These are phyloP conservation scores for Delonix regia DNA, from an alignment of 306 rosid species.

Conservation along the genomic window DNA sequence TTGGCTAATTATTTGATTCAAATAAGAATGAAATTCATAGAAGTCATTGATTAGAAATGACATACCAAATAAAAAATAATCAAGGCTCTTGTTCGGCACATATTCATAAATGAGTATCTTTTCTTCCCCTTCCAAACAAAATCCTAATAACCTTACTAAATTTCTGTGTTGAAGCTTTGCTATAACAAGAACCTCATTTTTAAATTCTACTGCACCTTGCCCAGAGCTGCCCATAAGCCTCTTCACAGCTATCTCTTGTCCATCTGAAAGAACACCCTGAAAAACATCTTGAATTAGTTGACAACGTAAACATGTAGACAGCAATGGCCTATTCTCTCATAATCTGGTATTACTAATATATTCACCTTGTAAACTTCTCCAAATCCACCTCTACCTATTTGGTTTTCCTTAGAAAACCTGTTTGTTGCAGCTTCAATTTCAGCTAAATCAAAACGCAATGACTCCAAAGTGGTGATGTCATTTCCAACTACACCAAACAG, in stretches of 20 bases:
- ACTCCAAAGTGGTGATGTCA: constrained; percentile 41
- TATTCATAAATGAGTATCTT: constrained; percentile 63
- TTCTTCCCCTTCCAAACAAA: constrained; percentile 60
- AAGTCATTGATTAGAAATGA: background rate
- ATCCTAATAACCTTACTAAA: constrained; percentile 59
- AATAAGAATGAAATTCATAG: constrained; percentile 2
- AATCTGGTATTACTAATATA: background rate
- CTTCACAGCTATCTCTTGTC: constrained; percentile 67
- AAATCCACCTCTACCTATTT: constrained; percentile 66
- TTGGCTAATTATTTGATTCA: background rate
- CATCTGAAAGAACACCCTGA: constrained; percentile 55
- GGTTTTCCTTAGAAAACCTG: constrained; percentile 48
- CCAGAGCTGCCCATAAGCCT: constrained; percentile 52
- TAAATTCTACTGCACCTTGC: constrained; percentile 63
- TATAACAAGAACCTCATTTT: constrained; percentile 57
- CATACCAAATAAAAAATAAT: constrained; percentile 54
- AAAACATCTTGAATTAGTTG: background rate
- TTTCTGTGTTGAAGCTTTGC: constrained; percentile 70
- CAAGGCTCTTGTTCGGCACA: constrained; percentile 58
- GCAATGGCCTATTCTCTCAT: background rate
- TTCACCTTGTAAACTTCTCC: constrained; percentile 67
- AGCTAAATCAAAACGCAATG: constrained; percentile 50
- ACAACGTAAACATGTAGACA: background rate
- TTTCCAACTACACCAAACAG: constrained; percentile 34
- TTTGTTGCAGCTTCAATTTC: constrained; percentile 56